Evolutionary conservation across 441 rosid genomes (phyloP).

Genomic region (Viola pubescens): DNA sequence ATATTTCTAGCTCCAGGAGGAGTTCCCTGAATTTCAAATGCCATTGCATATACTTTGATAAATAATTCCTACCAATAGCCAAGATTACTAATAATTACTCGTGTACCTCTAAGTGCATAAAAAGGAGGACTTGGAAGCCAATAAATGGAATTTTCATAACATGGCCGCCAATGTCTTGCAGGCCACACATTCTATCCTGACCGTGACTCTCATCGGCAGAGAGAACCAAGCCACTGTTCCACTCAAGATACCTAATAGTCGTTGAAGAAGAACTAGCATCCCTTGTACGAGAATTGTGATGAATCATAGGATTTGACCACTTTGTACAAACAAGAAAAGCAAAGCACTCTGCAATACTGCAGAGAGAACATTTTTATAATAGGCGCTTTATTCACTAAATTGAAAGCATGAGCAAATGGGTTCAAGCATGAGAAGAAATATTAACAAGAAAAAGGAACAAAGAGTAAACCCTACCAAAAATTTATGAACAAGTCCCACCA

Average conservation of each 20-base stretch:
- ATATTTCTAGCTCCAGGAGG: slow-evolving; percentile 71
- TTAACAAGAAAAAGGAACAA: background rate
- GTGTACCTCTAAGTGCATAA: slow-evolving; percentile 86
- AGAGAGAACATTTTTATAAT: slow-evolving; percentile 14
- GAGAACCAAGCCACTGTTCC: slow-evolving; percentile 63
- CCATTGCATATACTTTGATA: slow-evolving; percentile 13
- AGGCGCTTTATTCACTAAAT: too few relatives aligned
- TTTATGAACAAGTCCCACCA: slow-evolving; percentile 99
- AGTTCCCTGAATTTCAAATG: slow-evolving; percentile 61
- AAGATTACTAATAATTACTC: slow-evolving; percentile 9
- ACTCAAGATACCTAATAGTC: slow-evolving; percentile 58
- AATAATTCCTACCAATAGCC: slow-evolving; percentile 15
- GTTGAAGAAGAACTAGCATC: slow-evolving; percentile 61
- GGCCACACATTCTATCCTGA: slow-evolving; percentile 55
- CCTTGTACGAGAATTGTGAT: slow-evolving; percentile 45
- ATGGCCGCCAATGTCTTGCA: slow-evolving; percentile 93
- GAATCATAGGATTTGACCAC: slow-evolving; percentile 95
- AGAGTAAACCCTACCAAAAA: slow-evolving; percentile 51
- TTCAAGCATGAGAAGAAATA: background rate
- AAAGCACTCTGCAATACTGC: slow-evolving; percentile 93
- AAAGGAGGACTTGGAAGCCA: slow-evolving; percentile 81
- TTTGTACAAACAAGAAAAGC: slow-evolving; percentile 91
- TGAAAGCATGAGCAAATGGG: too few relatives aligned
- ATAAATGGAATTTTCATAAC: slow-evolving; percentile 79
- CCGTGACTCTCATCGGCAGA: slow-evolving; percentile 48